These are phyloP conservation scores for Teratosphaeria epicoccoides DNA, from an alignment of 2,329 filamentous ascomycete species.

Conservation along the genomic window DNA sequence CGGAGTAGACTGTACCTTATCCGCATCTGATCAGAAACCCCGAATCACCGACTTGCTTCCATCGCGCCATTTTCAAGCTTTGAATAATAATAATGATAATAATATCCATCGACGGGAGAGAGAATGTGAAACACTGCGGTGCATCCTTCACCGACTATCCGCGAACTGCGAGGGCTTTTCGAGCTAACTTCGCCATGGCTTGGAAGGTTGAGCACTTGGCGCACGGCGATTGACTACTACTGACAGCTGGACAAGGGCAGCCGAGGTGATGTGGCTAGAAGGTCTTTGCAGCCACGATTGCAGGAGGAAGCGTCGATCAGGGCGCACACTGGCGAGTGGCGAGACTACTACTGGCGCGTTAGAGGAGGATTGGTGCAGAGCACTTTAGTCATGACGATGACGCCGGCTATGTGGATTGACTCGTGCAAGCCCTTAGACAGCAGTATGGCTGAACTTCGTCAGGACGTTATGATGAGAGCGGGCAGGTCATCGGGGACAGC, in stretches of 20 bases:
- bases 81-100: too few species aligned
- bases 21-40: too few species aligned
- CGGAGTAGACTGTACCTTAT: too few species aligned
- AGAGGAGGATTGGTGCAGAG: not conserved
- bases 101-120: not conserved
- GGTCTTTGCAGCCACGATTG: not conserved
- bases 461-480: not conserved
- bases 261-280: not conserved
- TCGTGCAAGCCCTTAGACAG: too few species aligned
- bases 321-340: not conserved
- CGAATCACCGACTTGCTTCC: too few species aligned
- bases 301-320: not conserved
- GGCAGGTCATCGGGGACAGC: not conserved
- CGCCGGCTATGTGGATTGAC: not conserved
- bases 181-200: not conserved
- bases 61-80: too few species aligned
- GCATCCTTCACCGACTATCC: not conserved
- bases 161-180: not conserved
- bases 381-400: not conserved
- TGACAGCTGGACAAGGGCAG: too few species aligned
- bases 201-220: not conserved
- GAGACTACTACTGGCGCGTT: not conserved
- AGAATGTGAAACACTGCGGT: not conserved
- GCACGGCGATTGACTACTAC: not conserved
- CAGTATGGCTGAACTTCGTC: too few species aligned